Base-by-base conservation (phyloP, 2,329 filamentous ascomycete species). In the Epicoccum sorghinum region DNA sequence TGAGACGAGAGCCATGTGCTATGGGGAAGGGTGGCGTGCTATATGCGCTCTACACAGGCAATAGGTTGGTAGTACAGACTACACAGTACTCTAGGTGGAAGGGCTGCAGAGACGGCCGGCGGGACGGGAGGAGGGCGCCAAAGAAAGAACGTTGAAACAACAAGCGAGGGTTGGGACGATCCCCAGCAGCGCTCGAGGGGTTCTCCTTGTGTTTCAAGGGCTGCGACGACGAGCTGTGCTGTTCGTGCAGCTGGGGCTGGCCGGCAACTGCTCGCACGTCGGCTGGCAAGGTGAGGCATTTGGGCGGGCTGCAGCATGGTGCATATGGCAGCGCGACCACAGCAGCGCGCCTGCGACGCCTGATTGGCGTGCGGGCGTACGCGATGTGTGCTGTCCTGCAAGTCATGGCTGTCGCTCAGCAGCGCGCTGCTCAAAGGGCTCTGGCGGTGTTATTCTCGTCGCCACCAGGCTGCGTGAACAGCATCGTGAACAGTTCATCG, bases 281-380 rank as follows among this genome's bases (percentile, higher is more conserved):
- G 9, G 27, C 27, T 7, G 27, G 27, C 6, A 29, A 9, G 6
- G 56, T 61, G 62, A 67, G 61, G 59, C 43, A 49, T 60, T 60
- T 59, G 64, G 55, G 55, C 41, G 52, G 50, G 42, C 50, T 59
- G 63, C 54, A 59, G 51, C 36, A 47, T 40, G 43, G 47, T 52
- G 55, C 51, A 46, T 29, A 29, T 52, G 35, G 39, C 38, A 42
- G 37, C 29, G 42, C 14, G 27, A 29, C 27, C 9, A 29, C 27
- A 29, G 27, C 27, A 29, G 27, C 27, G 27, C 27, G 27, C 27
- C 27, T 29, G 27, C 27, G 54, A 18, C 37, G 41, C 41, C 47
- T 57, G 54, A 64, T 64, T 65, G 41, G 62, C 29, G 13, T 44
- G 37, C 24, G 18, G 12, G 46, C 41, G 14, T 22, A 42, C 42